Conservation (phyloP, 768 basidiomycete species). For the Macrolepiota dolichaula region DNA sequence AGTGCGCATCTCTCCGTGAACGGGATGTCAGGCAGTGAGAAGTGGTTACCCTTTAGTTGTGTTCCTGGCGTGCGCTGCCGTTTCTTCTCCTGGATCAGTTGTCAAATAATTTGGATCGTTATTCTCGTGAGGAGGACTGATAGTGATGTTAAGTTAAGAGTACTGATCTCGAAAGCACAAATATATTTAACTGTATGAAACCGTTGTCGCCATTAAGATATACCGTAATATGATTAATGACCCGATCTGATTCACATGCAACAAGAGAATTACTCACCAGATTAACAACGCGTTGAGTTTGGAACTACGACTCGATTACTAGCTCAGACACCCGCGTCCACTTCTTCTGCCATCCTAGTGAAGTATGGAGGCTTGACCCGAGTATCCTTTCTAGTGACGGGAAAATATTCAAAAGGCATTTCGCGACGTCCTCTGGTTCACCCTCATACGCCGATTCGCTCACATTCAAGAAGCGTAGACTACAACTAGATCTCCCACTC, state of each 20-base stretch:
- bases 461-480: constrained; percentile 1
- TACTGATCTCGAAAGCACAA: no score
- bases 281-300: neutral
- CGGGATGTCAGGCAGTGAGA: no score
- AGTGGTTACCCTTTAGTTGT: no score
- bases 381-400: neutral
- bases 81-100: no score
- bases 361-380: neutral
- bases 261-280: neutral
- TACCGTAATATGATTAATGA: neutral
- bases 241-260: neutral
- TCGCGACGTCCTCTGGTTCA: neutral
- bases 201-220: neutral
- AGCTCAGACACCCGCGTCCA: neutral
- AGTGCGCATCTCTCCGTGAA: no score
- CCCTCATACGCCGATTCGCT: neutral
- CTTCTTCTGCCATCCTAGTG: constrained; percentile 2
- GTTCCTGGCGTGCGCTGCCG: no score
- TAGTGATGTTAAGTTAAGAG: no score
- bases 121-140: no score
- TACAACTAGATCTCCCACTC: neutral
- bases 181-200: neutral
- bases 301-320: neutral
- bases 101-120: no score
- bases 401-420: neutral